phyloP scores from a whole-genome alignment of 345 rosid species.

The thale cress (Arabidopsis thaliana) region DNA sequence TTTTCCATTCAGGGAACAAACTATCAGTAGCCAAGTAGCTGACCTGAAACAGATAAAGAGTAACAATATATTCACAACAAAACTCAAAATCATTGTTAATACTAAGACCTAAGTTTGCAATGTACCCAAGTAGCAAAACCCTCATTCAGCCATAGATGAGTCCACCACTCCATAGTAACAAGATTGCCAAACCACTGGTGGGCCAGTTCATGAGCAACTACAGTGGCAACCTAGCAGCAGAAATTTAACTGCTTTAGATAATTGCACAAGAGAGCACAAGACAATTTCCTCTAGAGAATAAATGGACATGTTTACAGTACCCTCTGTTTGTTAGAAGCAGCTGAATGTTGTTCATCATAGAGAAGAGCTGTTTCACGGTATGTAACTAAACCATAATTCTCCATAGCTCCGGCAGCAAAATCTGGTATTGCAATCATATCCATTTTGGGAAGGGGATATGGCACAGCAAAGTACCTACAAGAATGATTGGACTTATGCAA shows the following conservation, averaged over 20 bases:
- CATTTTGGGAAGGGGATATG: constrained; percentile 88
- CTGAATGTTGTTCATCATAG: constrained; percentile 90
- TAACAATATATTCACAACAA: constrained; percentile 14
- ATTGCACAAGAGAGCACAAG: constrained; percentile 3
- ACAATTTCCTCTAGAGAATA: background rate
- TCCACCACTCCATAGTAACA: constrained; percentile 99
- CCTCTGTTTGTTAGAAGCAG: constrained; percentile 97
- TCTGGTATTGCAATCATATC: constrained; percentile 99
- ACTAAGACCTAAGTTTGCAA: constrained; percentile 33
- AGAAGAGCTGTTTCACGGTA: constrained; percentile 95
- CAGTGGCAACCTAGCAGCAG: constrained; percentile 78
- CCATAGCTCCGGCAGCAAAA: constrained; percentile 99
- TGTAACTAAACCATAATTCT: constrained; percentile 95
- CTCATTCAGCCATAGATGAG: constrained; percentile 97
- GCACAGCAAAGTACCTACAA: constrained; percentile 83
- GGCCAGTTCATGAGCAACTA: constrained; percentile 97
- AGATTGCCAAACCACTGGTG: constrained; percentile 99
- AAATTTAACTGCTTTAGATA: constrained; percentile 14
- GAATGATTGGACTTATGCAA: constrained; percentile 27
- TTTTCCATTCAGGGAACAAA: constrained; percentile 96
- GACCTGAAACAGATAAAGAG: constrained; percentile 59
- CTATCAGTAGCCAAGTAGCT: constrained; percentile 94
- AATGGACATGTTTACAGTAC: constrained; percentile 51
- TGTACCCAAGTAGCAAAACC: constrained; percentile 99
- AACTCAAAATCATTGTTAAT: constrained; percentile 14